Evolutionary conservation across 2,329 filamentous ascomycete genomes (phyloP).

Genomic region (Aspergillus alliaceus): DNA sequence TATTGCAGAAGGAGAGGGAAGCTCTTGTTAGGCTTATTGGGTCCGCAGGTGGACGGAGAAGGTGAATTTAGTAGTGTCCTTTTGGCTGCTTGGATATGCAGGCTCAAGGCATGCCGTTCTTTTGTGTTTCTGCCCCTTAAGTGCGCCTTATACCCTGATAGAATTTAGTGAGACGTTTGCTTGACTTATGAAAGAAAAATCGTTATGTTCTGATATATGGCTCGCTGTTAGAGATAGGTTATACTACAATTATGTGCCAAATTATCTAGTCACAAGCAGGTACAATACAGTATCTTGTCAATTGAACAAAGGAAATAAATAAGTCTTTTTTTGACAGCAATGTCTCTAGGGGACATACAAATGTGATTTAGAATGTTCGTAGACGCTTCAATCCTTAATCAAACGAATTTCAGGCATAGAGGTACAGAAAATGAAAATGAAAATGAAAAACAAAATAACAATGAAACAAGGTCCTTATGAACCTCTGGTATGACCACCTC

Average conservation of each 20-base stretch:
- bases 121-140: background rate
- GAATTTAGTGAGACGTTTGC: background rate
- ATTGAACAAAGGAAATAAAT: background rate
- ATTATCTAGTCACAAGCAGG: background rate
- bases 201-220: background rate
- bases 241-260: background rate
- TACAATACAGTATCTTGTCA: background rate
- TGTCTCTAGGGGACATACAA: background rate
- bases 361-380: background rate
- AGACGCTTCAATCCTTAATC: background rate
- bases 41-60: constrained; percentile 27
- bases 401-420: background rate
- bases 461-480: constrained; percentile 16
- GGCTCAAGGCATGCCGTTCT: background rate
- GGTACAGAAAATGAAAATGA: background rate
- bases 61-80: constrained; percentile 15
- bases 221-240: background rate
- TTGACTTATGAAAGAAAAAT: background rate
- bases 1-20: constrained; percentile 67
- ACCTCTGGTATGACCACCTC: constrained; percentile 38
- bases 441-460: constrained; percentile 1
- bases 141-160: background rate
- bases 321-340: background rate
- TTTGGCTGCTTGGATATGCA: background rate
- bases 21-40: constrained; percentile 64